These are phyloP conservation scores for Dacryopinax spathularia DNA, from an alignment of 768 basidiomycete species.

Conservation along the genomic window DNA sequence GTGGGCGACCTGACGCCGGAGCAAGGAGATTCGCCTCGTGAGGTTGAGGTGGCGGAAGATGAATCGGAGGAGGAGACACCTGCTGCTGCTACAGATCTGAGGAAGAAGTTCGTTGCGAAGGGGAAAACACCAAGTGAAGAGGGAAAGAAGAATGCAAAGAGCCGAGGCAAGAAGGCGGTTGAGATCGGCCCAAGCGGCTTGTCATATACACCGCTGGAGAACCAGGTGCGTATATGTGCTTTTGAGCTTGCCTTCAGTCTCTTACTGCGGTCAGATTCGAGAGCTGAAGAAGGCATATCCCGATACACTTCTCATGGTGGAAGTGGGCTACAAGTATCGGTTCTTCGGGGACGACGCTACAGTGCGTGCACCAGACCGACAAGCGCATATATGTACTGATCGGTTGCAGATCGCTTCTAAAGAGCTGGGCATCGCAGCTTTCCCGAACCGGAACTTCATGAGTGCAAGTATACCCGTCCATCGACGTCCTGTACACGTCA, in stretches of 20 bases:
- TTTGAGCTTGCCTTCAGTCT: background rate
- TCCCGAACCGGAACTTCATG: slow-evolving; percentile 53
- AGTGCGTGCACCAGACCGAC: slow-evolving; percentile 24
- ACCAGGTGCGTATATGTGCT: slow-evolving; percentile 34
- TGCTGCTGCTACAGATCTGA: background rate
- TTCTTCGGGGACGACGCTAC: slow-evolving; percentile 79
- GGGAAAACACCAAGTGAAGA: slow-evolving; percentile 18
- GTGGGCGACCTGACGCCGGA: background rate
- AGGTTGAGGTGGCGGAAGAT: slow-evolving; percentile 1
- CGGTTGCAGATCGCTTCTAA: slow-evolving; percentile 47
- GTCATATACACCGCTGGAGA: slow-evolving; percentile 61
- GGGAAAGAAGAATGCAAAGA: slow-evolving; percentile 13
- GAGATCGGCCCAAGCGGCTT: slow-evolving; percentile 55
- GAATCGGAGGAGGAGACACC: background rate
- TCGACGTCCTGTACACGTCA: slow-evolving; percentile 28
- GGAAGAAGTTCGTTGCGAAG: slow-evolving; percentile 16
- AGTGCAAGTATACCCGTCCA: slow-evolving; percentile 62
- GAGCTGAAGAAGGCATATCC: slow-evolving; percentile 50
- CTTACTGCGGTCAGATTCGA: slow-evolving; percentile 29
- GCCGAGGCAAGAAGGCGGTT: slow-evolving; percentile 20
- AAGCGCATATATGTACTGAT: background rate
- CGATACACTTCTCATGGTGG: slow-evolving; percentile 58
- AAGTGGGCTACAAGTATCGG: slow-evolving; percentile 69
- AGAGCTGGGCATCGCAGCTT: slow-evolving; percentile 67
- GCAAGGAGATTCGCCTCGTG: background rate